Percentiles rank a stretch among this genome's conserved stretches.
These are phyloP conservation scores for Auricularia cornea DNA, from an alignment of 768 basidiomycete species.

Conservation along the genomic window DNA sequence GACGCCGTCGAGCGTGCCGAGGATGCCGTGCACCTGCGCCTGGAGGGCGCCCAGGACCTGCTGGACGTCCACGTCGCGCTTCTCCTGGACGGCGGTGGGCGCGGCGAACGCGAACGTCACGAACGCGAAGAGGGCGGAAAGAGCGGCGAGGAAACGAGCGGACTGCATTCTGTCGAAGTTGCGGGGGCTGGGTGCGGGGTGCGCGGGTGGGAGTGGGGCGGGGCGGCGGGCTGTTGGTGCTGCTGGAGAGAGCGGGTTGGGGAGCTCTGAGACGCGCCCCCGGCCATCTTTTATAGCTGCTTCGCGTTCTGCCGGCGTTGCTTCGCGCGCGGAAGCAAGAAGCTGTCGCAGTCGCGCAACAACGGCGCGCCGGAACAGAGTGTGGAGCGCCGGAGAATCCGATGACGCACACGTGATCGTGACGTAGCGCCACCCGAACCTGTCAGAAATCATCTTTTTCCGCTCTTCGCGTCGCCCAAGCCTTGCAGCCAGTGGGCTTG, in stretches of 20 bases:
- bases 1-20: neutral
- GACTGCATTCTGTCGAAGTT: neutral
- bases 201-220: neutral
- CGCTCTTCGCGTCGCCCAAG: too few species aligned
- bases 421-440: too few species aligned
- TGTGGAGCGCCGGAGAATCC: too few species aligned
- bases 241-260: neutral
- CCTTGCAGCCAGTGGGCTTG: too few species aligned
- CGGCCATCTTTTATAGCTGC: neutral
- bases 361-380: too few species aligned
- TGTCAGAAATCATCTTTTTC: too few species aligned
- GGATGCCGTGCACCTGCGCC: neutral
- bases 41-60: neutral
- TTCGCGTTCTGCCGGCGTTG: neutral
- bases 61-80: neutral
- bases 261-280: neutral
- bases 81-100: neutral
- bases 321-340: too few species aligned
- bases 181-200: neutral
- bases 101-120: neutral
- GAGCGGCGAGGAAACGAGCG: conserved; percentile 1
- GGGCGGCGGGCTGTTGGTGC: neutral
- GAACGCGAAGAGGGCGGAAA: neutral
- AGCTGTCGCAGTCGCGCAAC: too few species aligned
- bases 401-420: too few species aligned